Evolutionary conservation across 1,284 basidiomycete species (phyloP).

Genomic region (Marasmius tenuissimus): DNA sequence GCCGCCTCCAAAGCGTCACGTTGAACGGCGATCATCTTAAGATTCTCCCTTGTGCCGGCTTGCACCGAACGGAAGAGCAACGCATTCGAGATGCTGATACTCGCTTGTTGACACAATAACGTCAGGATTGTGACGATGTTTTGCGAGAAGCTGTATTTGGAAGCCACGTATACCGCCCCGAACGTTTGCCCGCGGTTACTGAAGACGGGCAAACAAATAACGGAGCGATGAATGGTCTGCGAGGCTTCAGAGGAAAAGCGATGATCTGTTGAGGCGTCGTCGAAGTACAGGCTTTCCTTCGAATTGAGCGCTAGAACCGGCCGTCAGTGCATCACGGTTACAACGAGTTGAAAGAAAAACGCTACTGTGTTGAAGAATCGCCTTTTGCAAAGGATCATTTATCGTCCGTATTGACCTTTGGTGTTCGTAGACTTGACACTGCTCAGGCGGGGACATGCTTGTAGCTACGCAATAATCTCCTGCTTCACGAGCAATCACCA

Average conservation of each 20-base stretch:
- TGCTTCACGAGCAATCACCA: conserved; percentile 65
- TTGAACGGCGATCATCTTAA: conserved; percentile 73
- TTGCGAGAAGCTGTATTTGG: conserved; percentile 61
- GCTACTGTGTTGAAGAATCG: conserved; percentile 64
- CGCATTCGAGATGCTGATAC: conserved; percentile 70
- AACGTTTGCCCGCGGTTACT: conserved; percentile 71
- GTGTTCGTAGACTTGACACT: conserved; percentile 72
- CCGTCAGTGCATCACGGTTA: conserved; percentile 2
- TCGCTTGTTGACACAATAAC: conserved; percentile 70
- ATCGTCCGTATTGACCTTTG: conserved; percentile 59
- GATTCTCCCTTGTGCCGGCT: conserved; percentile 65
- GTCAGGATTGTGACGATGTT: conserved; percentile 62
- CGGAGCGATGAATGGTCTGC: conserved; percentile 55
- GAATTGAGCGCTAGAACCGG: conserved; percentile 55
- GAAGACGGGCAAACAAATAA: conserved; percentile 68
- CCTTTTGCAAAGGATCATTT: conserved; percentile 58
- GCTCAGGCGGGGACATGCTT: conserved; percentile 56
- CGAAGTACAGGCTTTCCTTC: conserved; percentile 58
- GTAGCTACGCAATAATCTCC: conserved; percentile 71
- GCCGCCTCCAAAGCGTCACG: conserved; percentile 66
- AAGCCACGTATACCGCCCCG: conserved; percentile 55
- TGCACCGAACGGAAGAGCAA: conserved; percentile 72
- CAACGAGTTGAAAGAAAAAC: conserved; percentile 1
- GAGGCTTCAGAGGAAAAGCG: conserved; percentile 66
- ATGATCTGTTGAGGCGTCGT: conserved; percentile 61